Evolutionary conservation across 345 rosid species (phyloP).

Genomic region (Ceriops decandra): DNA sequence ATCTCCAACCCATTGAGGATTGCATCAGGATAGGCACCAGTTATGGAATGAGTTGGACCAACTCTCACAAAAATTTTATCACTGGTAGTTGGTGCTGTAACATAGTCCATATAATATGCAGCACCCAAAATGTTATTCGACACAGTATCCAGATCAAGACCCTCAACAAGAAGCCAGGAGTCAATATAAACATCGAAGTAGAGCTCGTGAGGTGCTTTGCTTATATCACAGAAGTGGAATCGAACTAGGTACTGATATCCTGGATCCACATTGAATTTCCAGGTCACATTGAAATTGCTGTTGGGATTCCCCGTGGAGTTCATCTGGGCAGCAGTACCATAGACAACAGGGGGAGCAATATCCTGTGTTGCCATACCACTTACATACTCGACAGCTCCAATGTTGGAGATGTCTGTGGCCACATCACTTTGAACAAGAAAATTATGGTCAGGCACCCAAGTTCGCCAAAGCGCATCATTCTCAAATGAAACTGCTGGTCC

Average conservation of each 20-base stretch:
- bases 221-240: conserved; percentile 87
- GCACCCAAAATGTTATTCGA: conserved; percentile 34
- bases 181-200: conserved; percentile 73
- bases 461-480: conserved; percentile 75
- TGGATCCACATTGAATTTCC: conserved; percentile 62
- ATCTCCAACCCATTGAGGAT: conserved; percentile 36
- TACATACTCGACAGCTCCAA: conserved; percentile 46
- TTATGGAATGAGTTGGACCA: conserved; percentile 14
- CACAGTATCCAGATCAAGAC: conserved; percentile 50
- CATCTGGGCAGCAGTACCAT: conserved; percentile 67
- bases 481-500: conserved; percentile 47
- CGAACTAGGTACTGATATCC: conserved; percentile 71
- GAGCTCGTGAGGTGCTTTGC: conserved; percentile 44
- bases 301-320: conserved; percentile 42
- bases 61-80: conserved; percentile 48
- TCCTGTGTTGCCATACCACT: conserved; percentile 46
- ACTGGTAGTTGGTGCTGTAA: conserved; percentile 30
- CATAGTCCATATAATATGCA: conserved; percentile 51
- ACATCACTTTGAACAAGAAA: conserved; percentile 38
- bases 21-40: conserved; percentile 21
- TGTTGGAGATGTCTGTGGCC: conserved; percentile 38
- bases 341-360: conserved; percentile 61
- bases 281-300: conserved; percentile 72
- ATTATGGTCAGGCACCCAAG: conserved; percentile 64
- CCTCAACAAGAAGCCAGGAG: conserved; percentile 34